Percentiles rank a stretch among this genome's conserved stretches.
Conservation (phyloP, 78 protist genomes). For the Dictyostelium citrinum region DNA sequence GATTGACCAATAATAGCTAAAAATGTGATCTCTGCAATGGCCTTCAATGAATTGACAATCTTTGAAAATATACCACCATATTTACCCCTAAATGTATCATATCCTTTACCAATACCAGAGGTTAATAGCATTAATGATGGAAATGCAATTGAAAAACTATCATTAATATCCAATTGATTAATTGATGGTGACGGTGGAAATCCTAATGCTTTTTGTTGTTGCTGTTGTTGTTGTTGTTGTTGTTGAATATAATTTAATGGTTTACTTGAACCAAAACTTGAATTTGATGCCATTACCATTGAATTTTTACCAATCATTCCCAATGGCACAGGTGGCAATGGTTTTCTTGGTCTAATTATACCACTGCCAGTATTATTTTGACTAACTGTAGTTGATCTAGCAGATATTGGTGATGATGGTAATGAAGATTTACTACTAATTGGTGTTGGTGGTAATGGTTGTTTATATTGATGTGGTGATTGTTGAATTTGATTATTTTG, state of each 20-base stretch:
- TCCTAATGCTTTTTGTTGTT: background rate
- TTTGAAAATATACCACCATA: background rate
- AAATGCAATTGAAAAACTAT: constrained; percentile 14
- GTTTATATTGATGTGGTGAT: background rate
- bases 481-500: background rate
- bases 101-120: background rate
- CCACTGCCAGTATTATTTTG: background rate
- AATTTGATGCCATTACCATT: background rate
- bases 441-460: background rate
- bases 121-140: background rate
- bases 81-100: background rate
- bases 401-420: background rate
- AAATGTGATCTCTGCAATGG: background rate
- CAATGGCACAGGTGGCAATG: constrained; percentile 19
- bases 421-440: background rate
- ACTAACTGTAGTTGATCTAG: background rate
- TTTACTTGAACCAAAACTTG: background rate
- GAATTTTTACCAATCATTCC: background rate
- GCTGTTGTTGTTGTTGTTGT: background rate
- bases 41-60: background rate
- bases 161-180: constrained; percentile 6
- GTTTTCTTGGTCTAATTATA: constrained; percentile 3
- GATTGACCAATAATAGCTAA: constrained; percentile 38
- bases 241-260: background rate
- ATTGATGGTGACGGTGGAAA: background rate